Evolutionary conservation across 371 early-diverging fungal genomes (phyloP).

Genomic region (Rhizopus sp.): DNA sequence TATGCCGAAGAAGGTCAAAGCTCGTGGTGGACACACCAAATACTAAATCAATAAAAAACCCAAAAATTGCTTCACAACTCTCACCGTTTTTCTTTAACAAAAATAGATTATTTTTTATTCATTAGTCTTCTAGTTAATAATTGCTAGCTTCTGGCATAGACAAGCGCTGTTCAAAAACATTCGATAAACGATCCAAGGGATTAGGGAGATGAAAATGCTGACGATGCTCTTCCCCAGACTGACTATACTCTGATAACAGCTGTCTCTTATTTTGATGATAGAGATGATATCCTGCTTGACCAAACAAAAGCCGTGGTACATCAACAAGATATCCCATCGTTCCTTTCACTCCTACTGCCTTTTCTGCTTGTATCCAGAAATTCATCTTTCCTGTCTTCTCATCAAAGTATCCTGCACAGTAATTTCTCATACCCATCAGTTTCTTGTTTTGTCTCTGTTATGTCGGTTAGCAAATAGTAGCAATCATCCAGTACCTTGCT

Average conservation of each 20-base stretch:
- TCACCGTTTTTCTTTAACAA: no score
- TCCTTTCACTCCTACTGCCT: constrained; percentile 42
- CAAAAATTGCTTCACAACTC: no score
- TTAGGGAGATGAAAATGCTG: neutral
- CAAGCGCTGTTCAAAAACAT: constrained; percentile 1
- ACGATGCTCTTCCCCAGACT: neutral
- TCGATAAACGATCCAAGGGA: neutral
- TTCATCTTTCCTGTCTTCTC: constrained; percentile 39
- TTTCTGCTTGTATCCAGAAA: constrained; percentile 52
- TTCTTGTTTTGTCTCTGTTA: constrained; percentile 30
- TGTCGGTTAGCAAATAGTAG: neutral
- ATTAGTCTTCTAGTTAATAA: neutral
- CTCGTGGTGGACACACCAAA: no score
- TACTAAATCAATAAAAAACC: no score
- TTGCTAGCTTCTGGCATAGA: constrained; percentile 3
- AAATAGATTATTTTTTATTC: no score
- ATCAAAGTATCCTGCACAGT: constrained; percentile 44
- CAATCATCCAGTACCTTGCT: neutral
- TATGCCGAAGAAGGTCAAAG: no score
- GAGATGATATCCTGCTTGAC: constrained; percentile 40
- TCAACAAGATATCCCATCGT: constrained; percentile 49
- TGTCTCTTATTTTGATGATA: constrained; percentile 24
- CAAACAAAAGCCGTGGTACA: constrained; percentile 44
- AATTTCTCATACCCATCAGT: constrained; percentile 37
- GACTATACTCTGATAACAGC: neutral